These are phyloP conservation scores for Lumnitzera littorea DNA, from an alignment of 345 rosid genomes.

Conservation along the genomic window DNA sequence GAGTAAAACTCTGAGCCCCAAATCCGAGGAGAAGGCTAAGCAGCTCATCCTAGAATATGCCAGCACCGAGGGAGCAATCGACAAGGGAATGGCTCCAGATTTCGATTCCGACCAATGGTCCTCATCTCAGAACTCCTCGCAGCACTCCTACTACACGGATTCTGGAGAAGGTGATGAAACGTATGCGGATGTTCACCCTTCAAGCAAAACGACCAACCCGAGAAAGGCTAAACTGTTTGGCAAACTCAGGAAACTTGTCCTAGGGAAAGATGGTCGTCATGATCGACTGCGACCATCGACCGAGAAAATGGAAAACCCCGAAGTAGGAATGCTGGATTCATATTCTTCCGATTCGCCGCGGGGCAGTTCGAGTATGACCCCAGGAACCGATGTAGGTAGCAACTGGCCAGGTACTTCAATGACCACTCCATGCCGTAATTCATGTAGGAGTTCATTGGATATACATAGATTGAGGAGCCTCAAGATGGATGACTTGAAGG, in stretches of 20 bases:
- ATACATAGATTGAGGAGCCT: slow-evolving; percentile 32
- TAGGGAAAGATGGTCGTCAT: slow-evolving; percentile 47
- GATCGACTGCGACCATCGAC: slow-evolving; percentile 21
- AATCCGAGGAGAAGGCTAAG: slow-evolving; percentile 77
- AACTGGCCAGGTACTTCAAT: slow-evolving; percentile 14
- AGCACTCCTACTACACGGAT: slow-evolving; percentile 43
- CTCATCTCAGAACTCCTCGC: slow-evolving; percentile 42
- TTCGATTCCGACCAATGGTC: slow-evolving; percentile 63
- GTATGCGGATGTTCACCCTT: slow-evolving; percentile 29
- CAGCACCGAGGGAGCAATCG: slow-evolving; percentile 37
- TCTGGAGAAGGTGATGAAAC: slow-evolving; percentile 44
- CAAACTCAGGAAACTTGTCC: slow-evolving; percentile 55
- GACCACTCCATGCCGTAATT: slow-evolving; percentile 20
- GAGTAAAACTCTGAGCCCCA: slow-evolving; percentile 66
- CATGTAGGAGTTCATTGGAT: slow-evolving; percentile 44
- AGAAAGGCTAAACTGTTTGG: slow-evolving; percentile 46
- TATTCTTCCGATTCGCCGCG: slow-evolving; percentile 15
- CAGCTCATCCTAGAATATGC: slow-evolving; percentile 75
- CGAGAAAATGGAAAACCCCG: slow-evolving; percentile 22
- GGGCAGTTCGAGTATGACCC: slow-evolving; percentile 21
- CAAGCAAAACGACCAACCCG: slow-evolving; percentile 22
- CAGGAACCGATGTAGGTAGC: slow-evolving; percentile 16
- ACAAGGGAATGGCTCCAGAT: slow-evolving; percentile 24
- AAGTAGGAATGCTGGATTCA: slow-evolving; percentile 11
- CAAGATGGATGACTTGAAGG: slow-evolving; percentile 26